phyloP scores from a whole-genome alignment of 2,329 filamentous ascomycete genomes.

The Dactylonectria estremocensis region DNA sequence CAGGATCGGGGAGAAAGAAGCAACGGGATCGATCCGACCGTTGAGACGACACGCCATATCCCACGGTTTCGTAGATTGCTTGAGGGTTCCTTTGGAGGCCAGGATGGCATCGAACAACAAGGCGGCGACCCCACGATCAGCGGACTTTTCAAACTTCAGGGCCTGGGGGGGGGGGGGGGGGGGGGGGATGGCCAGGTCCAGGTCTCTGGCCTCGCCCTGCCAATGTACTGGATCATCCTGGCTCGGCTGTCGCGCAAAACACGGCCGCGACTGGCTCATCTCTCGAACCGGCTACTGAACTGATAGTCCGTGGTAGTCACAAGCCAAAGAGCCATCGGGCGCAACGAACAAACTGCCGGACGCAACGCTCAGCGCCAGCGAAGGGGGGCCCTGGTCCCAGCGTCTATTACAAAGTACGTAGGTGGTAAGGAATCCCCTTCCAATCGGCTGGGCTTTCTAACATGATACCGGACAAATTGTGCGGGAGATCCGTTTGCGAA shows the following conservation, averaged over 20 bases:
- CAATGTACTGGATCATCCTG: conserved; percentile 14
- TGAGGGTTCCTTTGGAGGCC: conserved; percentile 7
- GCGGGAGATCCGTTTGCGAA: conserved; percentile 17
- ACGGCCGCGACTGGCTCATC: not conserved
- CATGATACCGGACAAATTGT: conserved; percentile 23
- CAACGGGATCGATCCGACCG: conserved; percentile 1
- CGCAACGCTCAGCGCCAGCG: not conserved
- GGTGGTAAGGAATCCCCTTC: not conserved
- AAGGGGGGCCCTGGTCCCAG: not conserved
- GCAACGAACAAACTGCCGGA: not conserved
- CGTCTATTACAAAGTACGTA: not conserved
- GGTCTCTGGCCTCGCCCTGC: not conserved
- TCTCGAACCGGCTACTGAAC: not conserved
- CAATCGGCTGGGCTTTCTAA: conserved; percentile 12
- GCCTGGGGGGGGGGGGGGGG: not conserved
- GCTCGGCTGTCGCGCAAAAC: not conserved
- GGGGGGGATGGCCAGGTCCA: conserved; percentile 14
- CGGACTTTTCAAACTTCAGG: conserved; percentile 10
- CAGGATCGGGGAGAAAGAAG: conserved; percentile 4
- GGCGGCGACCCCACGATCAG: conserved; percentile 25
- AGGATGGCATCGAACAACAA: conserved; percentile 15
- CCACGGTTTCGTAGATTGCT: conserved; percentile 20
- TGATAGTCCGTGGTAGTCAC: not conserved
- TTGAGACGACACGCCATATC: conserved; percentile 26
- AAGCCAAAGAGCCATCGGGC: not conserved